Evolutionary conservation across 768 basidiomycete species (phyloP), one percentile per base, ranked within the genome.

Genomic region (Psilocybe cyanescens): DNA sequence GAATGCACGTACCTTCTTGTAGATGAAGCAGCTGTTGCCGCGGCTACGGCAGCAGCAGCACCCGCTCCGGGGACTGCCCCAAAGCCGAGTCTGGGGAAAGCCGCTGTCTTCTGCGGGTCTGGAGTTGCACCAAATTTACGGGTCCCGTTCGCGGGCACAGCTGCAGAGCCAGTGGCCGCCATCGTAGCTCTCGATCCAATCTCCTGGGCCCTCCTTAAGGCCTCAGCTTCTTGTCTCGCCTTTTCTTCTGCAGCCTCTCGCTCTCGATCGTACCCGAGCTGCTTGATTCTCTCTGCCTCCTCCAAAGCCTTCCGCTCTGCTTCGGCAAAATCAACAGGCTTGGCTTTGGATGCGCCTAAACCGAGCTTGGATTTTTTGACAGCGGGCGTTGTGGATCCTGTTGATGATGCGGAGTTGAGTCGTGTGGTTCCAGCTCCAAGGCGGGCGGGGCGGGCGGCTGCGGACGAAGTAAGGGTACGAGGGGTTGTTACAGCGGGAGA

Each of bases 271-370:
- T 98, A 97, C 0, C 96, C 97, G 16, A 97, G 83, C 67, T 95
- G 88, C 72, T 92, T 91, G 73, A 95, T 86, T 59, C 95, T 83
- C 75, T 96, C 96, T 28, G 94, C 95, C 72, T 99, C 97, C 69
- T 95, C 96, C 29, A 84, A 72, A 0, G 97, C 97, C 66, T 90
- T 91, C 30, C 90, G 81, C 74, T 99, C 96, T 0, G 95, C 97
- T 67, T 94, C 94, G 17, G 91, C 97, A 72, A 99, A 99, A 76
- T 98, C 89, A 66, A 98, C 88, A 1, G 91, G 84, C 6, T 86
- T 88, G 0, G 94, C 85, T 73, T 94, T 96, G 71, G 91, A 90
- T 8, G 96, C 97, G 12, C 97, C 96, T 1, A 95, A 83, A 29
- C 92, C 93, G 12, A 91, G 82, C 68, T 89, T 89, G 7, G 83